Evolutionary conservation across 2,329 filamentous ascomycete species (phyloP), one percentile per base, ranked within the genome.

Genomic region (Cordyceps cicadae): DNA sequence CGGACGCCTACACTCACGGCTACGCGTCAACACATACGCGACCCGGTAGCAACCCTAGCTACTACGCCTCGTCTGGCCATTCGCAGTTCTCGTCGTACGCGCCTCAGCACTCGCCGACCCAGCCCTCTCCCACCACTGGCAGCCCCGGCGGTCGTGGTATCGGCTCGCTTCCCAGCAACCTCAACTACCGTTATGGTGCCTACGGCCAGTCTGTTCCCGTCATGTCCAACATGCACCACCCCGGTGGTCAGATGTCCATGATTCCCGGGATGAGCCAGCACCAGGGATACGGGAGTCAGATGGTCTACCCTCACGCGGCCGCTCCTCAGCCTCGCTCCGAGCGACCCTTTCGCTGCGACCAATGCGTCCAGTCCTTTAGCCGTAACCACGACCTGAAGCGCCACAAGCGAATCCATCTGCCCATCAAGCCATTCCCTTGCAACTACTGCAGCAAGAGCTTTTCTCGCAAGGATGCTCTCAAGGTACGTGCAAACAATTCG

Each of bases 371-470:
- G 71, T 92, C 90, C 43, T 99, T 99, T 77, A 97, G 96, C 73
- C 82, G 94, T 5, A 97, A 97, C 66, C 94, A 97, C 70, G 94
- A 97, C 70, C 75, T 97, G 67, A 99, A 99, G 76, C 84, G 94
- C 56, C 94, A 99, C 73, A 96, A 96, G 79, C 81, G 92, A 54
- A 97, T 97, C 62, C 94, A 99, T 74, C 76, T 97, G 62, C 90
- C 92, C 0, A 90, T 97, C 46, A 99, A 99, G 79, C 94, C 94
- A 0, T 97, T 93, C 72, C 92, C 92, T 0, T 99, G 94, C 72
- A 84, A 79, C 7, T 88, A 88, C 69, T 99, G 94, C 71, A 92
- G 96, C 63, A 97, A 97, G 82, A 94, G 90, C 71, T 99, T 99
- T 70, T 97, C 92, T 3, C 83, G 94, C 62, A 97, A 97, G 72